Evolutionary conservation across 352 stramenopile genomes (phyloP).

Genomic region (Aphanomyces invadans): DNA sequence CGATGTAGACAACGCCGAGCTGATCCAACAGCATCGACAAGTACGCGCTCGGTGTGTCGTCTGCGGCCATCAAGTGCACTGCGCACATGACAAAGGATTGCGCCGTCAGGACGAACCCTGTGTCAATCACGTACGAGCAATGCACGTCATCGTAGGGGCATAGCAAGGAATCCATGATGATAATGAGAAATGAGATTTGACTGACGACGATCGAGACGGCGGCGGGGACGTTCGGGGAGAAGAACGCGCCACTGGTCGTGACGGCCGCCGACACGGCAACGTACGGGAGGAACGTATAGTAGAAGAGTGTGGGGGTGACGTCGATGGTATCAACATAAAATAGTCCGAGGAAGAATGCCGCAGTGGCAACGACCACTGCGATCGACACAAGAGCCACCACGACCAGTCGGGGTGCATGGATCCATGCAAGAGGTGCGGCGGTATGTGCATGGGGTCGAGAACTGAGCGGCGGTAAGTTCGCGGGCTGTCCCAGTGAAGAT

Average conservation of each 20-base stretch:
- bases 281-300: not conserved
- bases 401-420: too few species aligned
- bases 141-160: slow-evolving; percentile 69
- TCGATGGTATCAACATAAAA: not conserved
- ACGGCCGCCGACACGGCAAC: not conserved
- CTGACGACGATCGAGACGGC: not conserved
- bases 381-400: too few species aligned
- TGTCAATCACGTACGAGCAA: slow-evolving; percentile 43
- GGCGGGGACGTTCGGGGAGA: not conserved
- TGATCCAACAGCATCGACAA: slow-evolving; percentile 51
- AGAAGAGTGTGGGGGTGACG: not conserved
- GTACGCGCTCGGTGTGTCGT: slow-evolving; percentile 29
- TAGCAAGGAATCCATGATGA: slow-evolving; percentile 42
- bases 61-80: slow-evolving; percentile 33
- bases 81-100: slow-evolving; percentile 47
- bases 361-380: not conserved
- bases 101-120: slow-evolving; percentile 44
- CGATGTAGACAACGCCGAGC: slow-evolving; percentile 57
- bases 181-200: not conserved
- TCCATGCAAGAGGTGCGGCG: not conserved
- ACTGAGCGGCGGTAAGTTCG: too few species aligned
- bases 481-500: too few species aligned
- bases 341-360: not conserved
- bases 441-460: not conserved
- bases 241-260: not conserved